phyloP scores from a whole-genome alignment of 1,284 basidiomycete species.

The Fomitopsis schrenkii region DNA sequence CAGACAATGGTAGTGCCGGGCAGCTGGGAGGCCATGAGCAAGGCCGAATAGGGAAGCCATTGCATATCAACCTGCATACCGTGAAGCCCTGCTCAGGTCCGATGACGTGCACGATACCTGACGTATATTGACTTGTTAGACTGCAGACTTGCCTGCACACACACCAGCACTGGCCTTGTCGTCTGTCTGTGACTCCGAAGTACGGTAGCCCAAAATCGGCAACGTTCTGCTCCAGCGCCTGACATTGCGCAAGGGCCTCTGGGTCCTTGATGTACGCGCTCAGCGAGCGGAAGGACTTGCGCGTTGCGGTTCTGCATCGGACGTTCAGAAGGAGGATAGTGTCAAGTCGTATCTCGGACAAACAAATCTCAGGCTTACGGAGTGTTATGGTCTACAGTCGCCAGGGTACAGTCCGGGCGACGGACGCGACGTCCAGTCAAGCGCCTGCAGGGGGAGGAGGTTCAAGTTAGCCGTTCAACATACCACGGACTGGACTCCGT shows the following conservation, averaged over 20 bases:
- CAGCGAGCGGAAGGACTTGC: constrained; percentile 80
- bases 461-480: too few species aligned
- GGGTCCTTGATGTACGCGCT: constrained; percentile 82
- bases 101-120: constrained; percentile 90
- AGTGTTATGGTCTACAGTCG: constrained; percentile 94
- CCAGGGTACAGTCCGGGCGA: constrained; percentile 90
- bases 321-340: background rate
- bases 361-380: constrained; percentile 57
- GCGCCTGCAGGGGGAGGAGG: constrained; percentile 45
- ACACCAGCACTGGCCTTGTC: constrained; percentile 49
- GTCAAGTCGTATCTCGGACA: too few species aligned
- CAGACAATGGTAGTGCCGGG: constrained; percentile 90
- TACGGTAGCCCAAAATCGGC: constrained; percentile 95
- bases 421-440: constrained; percentile 82
- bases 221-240: constrained; percentile 91
- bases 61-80: constrained; percentile 33
- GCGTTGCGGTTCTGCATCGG: constrained; percentile 66
- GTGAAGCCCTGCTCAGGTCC: constrained; percentile 98
- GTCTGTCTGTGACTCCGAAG: constrained; percentile 89
- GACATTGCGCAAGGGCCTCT: constrained; percentile 89
- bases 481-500: background rate
- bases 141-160: too few species aligned
- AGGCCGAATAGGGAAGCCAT: background rate
- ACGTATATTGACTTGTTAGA: too few species aligned
- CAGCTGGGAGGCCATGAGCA: constrained; percentile 57